phyloP scores from a whole-genome alignment of 345 rosid species.

The Dimocarpus longan region DNA sequence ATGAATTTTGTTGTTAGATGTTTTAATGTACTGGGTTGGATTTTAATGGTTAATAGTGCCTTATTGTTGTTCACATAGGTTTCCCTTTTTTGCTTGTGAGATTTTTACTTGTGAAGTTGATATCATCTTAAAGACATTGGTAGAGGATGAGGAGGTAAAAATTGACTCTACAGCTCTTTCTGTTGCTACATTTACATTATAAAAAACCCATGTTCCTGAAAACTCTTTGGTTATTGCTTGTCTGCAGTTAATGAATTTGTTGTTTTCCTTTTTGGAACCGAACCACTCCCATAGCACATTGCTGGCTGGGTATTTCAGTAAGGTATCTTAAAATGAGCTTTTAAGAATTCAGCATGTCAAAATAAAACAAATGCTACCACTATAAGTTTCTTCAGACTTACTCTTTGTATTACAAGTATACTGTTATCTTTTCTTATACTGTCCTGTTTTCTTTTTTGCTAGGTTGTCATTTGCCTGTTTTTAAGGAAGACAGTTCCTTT shows the following conservation, averaged over 20 bases:
- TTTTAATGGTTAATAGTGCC: not conserved
- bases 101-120: constrained; percentile 95
- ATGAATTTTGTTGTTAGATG: constrained; percentile 14
- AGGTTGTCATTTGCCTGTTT: constrained; percentile 86
- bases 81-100: constrained; percentile 92
- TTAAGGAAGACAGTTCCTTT: constrained; percentile 84
- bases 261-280: constrained; percentile 82
- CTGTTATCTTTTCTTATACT: constrained; percentile 10
- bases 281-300: constrained; percentile 59
- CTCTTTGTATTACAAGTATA: not conserved
- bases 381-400: constrained; percentile 1
- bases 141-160: constrained; percentile 87
- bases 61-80: constrained; percentile 42
- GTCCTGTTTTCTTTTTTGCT: constrained; percentile 26
- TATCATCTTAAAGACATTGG: constrained; percentile 84
- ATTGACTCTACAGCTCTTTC: constrained; percentile 6
- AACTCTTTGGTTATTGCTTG: constrained; percentile 21
- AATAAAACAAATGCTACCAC: constrained; percentile 7
- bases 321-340: constrained; percentile 53
- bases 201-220: constrained; percentile 19
- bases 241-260: constrained; percentile 80
- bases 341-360: constrained; percentile 4
- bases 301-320: constrained; percentile 93
- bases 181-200: constrained; percentile 9
- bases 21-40: not conserved